Base-by-base conservation (phyloP, 768 basidiomycete species). In the Russula vinacea region DNA sequence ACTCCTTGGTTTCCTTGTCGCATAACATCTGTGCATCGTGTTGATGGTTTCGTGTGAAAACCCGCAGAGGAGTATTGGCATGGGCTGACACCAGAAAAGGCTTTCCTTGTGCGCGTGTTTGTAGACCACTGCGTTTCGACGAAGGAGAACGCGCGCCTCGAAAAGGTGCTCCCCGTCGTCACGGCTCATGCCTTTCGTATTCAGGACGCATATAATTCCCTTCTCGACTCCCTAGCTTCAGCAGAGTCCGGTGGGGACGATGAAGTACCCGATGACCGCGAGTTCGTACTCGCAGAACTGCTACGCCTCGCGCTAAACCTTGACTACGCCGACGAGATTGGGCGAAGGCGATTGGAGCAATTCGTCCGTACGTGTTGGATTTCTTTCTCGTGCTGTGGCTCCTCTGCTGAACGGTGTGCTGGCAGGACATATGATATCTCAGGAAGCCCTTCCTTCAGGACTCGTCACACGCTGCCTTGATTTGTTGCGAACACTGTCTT, bases 271-370 rank as follows among this genome's bases (percentile, higher is more conserved):
- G 73, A 67, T 4, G 80, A 83, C 32, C 80, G 77, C 40, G 86
- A 88, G 69, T 86, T 90, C 62, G 76, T 93, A 8, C 79, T 96
- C n/a, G 79, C 84, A 0, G 92, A 98, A 74, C 80, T 98, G 73
- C 81, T 97, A 26, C 83, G 81, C 68, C 76, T 96, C 35, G 90
- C 91, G 0, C 80, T 89, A 3, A 83, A 88, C 65, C 78, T 94
- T 32, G 95, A 98, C 74, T 98, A 95, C 70, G 83, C 87, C 0
- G 96, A 98, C 75, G 94, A 97, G 74, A 90, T 89, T 64, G 95
- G 96, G 4, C 77, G 93, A 64, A 77, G 93, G 63, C 90, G 89
- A 75, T 94, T 94, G 88, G 90, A 90, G 70, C 80, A 84, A 56
- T 85, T 95, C 37, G 85, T 95, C 69, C 85, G 93, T 89, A 66